These are phyloP conservation scores for Emmonsia crescens DNA, from an alignment of 2,329 filamentous ascomycete genomes.

Conservation along the genomic window DNA sequence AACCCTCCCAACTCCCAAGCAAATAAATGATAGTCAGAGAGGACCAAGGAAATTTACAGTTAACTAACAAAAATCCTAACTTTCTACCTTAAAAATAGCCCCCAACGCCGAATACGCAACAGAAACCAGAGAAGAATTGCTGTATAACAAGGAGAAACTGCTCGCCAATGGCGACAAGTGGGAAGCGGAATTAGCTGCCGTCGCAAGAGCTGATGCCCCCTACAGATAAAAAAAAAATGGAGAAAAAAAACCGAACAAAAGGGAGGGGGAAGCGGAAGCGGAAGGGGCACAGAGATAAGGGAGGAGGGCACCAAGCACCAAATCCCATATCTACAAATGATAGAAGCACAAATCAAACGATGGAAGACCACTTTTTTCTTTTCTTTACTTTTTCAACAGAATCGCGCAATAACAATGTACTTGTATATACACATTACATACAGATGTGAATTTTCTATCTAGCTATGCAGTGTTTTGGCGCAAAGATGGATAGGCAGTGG, in stretches of 20 bases:
- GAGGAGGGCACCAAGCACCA: conserved; percentile 7
- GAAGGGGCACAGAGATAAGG: conserved; percentile 4
- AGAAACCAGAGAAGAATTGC: conserved; percentile 76
- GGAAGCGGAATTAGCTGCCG: conserved; percentile 93
- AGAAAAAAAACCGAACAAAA: too few species aligned
- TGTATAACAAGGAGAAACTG: conserved; percentile 97
- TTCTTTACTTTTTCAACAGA: background rate
- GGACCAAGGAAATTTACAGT: background rate
- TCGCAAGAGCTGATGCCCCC: conserved; percentile 83
- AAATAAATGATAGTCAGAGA: background rate
- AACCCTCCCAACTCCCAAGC: background rate
- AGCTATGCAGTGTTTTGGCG: background rate
- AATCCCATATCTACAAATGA: background rate
- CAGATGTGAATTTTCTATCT: background rate
- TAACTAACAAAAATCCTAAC: background rate
- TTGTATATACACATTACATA: background rate
- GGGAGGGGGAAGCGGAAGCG: background rate
- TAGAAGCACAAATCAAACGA: background rate
- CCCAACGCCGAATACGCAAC: conserved; percentile 67
- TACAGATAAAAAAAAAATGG: conserved; percentile 74
- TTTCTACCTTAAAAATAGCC: conserved; percentile 27
- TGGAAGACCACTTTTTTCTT: background rate
- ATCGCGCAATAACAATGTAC: background rate
- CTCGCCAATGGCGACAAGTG: conserved; percentile 87
- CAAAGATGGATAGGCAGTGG: background rate